Conservation (phyloP, 257 asterid genomes). For the Solanum peruvianum region DNA sequence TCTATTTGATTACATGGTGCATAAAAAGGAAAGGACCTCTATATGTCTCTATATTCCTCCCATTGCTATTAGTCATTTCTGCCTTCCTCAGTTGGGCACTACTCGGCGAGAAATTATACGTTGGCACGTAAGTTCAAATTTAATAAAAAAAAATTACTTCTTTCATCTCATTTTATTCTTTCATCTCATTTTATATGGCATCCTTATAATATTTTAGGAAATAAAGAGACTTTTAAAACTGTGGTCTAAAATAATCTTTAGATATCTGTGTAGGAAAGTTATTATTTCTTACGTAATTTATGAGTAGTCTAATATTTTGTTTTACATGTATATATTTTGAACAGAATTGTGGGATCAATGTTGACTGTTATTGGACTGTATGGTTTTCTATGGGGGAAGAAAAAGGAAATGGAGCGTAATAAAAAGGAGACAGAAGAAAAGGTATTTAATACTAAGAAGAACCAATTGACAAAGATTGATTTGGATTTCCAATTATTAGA, state of each 20-base stretch:
- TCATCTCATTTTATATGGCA: not conserved
- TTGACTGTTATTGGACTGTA: constrained; percentile 60
- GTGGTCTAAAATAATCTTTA: not conserved
- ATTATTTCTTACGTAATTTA: not conserved
- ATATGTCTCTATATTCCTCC: constrained; percentile 74
- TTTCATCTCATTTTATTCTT: too few species aligned
- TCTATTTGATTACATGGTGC: constrained; percentile 64
- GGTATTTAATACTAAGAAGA: not conserved
- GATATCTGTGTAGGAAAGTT: too few species aligned
- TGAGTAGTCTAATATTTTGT: not conserved
- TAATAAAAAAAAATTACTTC: not conserved
- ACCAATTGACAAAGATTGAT: not conserved
- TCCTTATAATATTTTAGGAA: too few species aligned
- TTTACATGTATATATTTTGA: not conserved
- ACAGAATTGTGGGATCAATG: constrained; percentile 53
- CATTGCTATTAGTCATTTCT: constrained; percentile 64
- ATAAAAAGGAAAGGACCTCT: constrained; percentile 70
- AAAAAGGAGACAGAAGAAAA: not conserved
- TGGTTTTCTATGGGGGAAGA: constrained; percentile 78
- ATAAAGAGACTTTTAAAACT: too few species aligned
- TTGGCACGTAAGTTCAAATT: constrained; percentile 47
- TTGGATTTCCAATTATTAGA: not conserved
- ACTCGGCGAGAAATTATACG: constrained; percentile 44
- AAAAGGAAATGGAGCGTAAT: constrained; percentile 18
- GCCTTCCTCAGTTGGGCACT: constrained; percentile 81